phyloP scores from a whole-genome alignment of 2,329 filamentous ascomycete species.

The Esteya vermicola region DNA sequence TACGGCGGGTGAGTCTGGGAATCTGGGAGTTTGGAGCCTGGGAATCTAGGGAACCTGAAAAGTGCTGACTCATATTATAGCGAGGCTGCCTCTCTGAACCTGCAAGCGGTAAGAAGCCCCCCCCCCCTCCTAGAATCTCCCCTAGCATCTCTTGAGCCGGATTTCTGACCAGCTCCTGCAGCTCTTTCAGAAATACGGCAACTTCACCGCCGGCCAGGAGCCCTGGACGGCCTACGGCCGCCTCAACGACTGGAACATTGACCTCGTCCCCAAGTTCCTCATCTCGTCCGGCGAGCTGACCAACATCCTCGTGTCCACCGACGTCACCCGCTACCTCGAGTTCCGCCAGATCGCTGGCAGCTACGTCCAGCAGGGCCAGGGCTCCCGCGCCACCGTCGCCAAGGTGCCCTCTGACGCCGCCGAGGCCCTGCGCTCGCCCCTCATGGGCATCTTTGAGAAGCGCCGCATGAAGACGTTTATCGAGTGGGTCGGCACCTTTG shows the following conservation, averaged over 20 bases:
- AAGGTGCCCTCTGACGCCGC: conserved; percentile 91
- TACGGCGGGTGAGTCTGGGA: conserved; percentile 85
- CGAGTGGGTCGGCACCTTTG: conserved; percentile 84
- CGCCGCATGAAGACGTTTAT: conserved; percentile 91
- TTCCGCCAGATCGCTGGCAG: conserved; percentile 93
- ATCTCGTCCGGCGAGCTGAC: conserved; percentile 98
- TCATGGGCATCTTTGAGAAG: conserved; percentile 98
- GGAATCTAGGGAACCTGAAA: too few species aligned
- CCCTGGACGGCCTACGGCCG: conserved; percentile 98
- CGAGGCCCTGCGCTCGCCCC: conserved; percentile 79
- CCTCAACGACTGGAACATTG: conserved; percentile 98
- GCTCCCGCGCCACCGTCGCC: conserved; percentile 77
- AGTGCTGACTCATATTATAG: conserved; percentile 29
- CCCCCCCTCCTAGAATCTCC: too few species aligned
- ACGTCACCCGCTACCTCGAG: conserved; percentile 77
- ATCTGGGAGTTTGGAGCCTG: too few species aligned
- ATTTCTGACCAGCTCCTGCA: conserved; percentile 19
- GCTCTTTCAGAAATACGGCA: conserved; percentile 96
- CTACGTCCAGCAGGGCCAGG: conserved; percentile 81
- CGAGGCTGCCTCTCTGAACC: conserved; percentile 91
- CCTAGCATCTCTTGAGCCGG: conserved; percentile 5
- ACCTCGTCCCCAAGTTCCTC: conserved; percentile 93
- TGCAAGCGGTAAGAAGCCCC: conserved; percentile 63
- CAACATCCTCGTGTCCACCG: conserved; percentile 95
- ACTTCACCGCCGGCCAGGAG: conserved; percentile 64